A percentile compares a stretch with the other conserved stretches of the same genome.
Evolutionary conservation across 768 basidiomycete species (phyloP).

Genomic region (Fomitopsis pulvina): DNA sequence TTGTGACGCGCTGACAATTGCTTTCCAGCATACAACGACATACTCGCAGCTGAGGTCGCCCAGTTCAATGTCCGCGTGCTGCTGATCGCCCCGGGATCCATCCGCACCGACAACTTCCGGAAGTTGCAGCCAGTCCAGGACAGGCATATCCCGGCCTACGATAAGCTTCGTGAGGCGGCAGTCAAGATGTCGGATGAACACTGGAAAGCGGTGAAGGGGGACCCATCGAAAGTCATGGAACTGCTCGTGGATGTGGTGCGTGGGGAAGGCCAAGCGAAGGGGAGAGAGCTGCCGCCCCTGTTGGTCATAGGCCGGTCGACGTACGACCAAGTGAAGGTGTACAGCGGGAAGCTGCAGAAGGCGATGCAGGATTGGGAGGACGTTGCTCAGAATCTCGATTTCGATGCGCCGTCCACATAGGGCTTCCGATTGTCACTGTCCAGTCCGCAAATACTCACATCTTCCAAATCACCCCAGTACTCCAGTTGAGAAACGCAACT

Average conservation of each 20-base stretch:
- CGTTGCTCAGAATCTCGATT: constrained; percentile 26
- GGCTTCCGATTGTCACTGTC: too few relatives aligned
- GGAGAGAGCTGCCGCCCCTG: constrained; percentile 39
- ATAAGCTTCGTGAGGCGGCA: constrained; percentile 32
- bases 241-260: constrained; percentile 34
- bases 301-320: constrained; percentile 48
- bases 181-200: background rate
- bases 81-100: constrained; percentile 51
- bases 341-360: constrained; percentile 36
- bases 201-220: constrained; percentile 27
- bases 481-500: too few relatives aligned
- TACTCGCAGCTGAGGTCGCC: constrained; percentile 44
- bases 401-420: too few relatives aligned
- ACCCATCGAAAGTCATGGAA: constrained; percentile 54
- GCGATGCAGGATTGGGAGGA: constrained; percentile 51
- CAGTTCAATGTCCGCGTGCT: constrained; percentile 50
- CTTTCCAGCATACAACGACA: constrained; percentile 36
- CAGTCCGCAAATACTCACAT: too few relatives aligned
- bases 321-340: constrained; percentile 41
- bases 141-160: constrained; percentile 44
- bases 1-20: background rate
- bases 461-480: too few relatives aligned
- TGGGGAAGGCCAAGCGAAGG: constrained; percentile 46
- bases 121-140: constrained; percentile 20
- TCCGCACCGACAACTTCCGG: constrained; percentile 49